Evolutionary conservation across 202 grass and related monocot genomes (phyloP).

Genomic region (Zizania palustris): DNA sequence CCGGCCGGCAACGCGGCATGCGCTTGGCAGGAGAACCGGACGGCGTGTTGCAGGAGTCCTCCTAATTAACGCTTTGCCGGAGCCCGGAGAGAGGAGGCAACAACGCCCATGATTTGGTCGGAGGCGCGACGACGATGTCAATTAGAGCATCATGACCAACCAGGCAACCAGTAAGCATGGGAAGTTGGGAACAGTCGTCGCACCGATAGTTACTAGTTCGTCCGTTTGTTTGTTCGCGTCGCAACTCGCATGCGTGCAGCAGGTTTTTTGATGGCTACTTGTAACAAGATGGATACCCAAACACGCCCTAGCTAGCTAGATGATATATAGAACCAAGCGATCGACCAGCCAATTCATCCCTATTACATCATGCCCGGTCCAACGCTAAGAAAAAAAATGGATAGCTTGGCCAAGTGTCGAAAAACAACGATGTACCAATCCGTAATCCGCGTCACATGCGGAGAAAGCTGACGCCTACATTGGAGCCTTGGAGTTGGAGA

Average conservation of each 20-base stretch:
- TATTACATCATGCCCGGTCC: too few species aligned
- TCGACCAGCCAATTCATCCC: neutral
- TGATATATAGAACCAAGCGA: neutral
- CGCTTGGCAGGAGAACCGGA: neutral
- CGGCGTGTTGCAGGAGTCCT: neutral
- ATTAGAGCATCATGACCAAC: neutral
- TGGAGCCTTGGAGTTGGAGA: too few species aligned
- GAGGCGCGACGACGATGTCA: neutral
- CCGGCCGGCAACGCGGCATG: constrained; percentile 21
- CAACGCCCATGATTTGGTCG: constrained; percentile 30
- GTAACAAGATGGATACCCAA: neutral
- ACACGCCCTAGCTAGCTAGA: neutral
- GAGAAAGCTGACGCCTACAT: neutral
- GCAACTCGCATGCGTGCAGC: neutral
- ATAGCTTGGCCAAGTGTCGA: neutral
- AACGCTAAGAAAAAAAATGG: neutral
- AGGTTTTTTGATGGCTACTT: neutral
- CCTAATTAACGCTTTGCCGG: constrained; percentile 39
- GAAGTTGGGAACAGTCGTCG: neutral
- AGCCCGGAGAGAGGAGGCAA: constrained; percentile 11
- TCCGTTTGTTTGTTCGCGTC: neutral
- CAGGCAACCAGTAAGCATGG: neutral
- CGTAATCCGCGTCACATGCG: neutral
- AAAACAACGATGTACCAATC: neutral
- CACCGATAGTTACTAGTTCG: neutral